phyloP scores from a whole-genome alignment of 1,284 basidiomycete species.

The Mycena citricolor region DNA sequence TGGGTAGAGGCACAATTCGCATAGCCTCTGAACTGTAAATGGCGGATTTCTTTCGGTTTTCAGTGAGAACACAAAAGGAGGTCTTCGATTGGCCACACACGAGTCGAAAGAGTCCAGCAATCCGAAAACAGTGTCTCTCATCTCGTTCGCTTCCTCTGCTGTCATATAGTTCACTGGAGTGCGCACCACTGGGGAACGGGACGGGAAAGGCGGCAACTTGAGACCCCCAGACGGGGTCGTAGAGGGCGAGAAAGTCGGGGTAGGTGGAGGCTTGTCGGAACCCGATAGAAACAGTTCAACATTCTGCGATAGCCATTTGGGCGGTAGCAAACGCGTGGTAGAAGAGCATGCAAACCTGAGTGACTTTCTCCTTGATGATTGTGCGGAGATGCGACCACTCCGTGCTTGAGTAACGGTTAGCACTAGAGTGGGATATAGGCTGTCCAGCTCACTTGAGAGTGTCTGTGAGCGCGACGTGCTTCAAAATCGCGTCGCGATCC shows the following conservation, averaged over 20 bases:
- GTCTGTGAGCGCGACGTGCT: slow-evolving; percentile 70
- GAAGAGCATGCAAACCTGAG: slow-evolving; percentile 45
- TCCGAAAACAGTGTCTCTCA: slow-evolving; percentile 59
- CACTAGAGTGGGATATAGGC: too few species aligned
- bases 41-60: slow-evolving; percentile 59
- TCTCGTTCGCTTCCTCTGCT: slow-evolving; percentile 59
- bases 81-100: slow-evolving; percentile 43
- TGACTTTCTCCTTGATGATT: slow-evolving; percentile 69
- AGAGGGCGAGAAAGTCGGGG: slow-evolving; percentile 43
- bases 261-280: slow-evolving; percentile 37
- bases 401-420: slow-evolving; percentile 42
- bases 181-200: slow-evolving; percentile 46
- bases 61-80: slow-evolving; percentile 14
- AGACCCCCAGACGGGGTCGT: slow-evolving; percentile 60
- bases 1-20: slow-evolving; percentile 80
- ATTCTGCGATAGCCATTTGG: slow-evolving; percentile 46
- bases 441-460: slow-evolving; percentile 64
- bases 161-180: slow-evolving; percentile 62
- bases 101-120: slow-evolving; percentile 78
- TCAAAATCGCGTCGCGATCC: slow-evolving; percentile 62
- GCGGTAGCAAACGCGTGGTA: slow-evolving; percentile 15
- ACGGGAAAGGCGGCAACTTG: slow-evolving; percentile 78
- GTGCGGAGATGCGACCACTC: slow-evolving; percentile 76
- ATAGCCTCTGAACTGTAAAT: slow-evolving; percentile 91
- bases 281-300: slow-evolving; percentile 55